Base-by-base conservation (phyloP, 768 basidiomycete species). In the Leccinellum luteum region DNA sequence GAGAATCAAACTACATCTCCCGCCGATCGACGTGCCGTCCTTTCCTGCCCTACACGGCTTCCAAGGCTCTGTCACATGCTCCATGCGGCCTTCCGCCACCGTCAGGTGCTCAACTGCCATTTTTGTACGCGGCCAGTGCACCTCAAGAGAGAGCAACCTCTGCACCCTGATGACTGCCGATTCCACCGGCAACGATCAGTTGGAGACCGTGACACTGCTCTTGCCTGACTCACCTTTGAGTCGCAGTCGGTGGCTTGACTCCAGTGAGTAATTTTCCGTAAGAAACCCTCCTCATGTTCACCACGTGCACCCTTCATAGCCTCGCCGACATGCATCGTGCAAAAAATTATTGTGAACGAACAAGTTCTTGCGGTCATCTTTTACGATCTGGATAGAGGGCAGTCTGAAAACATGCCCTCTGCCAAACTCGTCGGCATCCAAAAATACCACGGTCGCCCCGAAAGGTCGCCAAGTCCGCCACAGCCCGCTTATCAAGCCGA, bases 191-290 rank as follows among this genome's bases (percentile, higher is more conserved):
- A 77, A 77, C 59, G 77, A 80, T 52, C 58, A 66, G 15, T 68
- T 81, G 59, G 79, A 82, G 52, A 78, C 75, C 44, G 77, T 82
- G 2, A 79, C 81, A 60, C 80, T 83, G 52, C 70, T 79, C 55
- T 75, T 91, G 49, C 88, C 90, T 44, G 87, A 90, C 58, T 89
- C 88, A 21, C 71, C 77, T 15, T 74, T 92, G 50, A 83, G 69
- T 65, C 77, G 83, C 57, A 88, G 88, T 71, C 81, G 86, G 57
- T 88, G 87, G 89, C 76, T 87, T 60, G 85, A 87, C 67, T 71
- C 80, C 60, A 73, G 88, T 90, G 67, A 70, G 87, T 80, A 56
- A 48, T 55, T 57, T 49, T 43, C 48, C 27, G 23, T 61, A 34
- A 50, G 32, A 47, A 19, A 7, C 51, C 47, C 19, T 31, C 67